Conservation (phyloP, 495 filamentous ascomycete genomes). For the Astrothelium macrocarpum region DNA sequence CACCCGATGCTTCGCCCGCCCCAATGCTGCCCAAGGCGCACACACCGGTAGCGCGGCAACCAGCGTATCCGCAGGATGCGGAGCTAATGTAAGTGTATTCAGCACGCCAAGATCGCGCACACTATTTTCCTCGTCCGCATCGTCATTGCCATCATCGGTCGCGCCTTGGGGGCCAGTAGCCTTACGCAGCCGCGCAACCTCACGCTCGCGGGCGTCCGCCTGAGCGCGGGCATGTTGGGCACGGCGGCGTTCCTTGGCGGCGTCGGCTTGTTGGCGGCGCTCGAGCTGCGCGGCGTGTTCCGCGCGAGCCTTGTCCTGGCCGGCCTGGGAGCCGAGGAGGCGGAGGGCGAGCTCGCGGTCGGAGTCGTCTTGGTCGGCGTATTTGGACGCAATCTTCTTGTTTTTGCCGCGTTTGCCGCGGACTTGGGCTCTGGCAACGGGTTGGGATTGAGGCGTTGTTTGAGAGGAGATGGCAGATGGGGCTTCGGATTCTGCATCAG, state of each 20-base stretch:
- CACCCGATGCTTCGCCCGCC: constrained; percentile 72
- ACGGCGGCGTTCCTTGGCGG: constrained; percentile 58
- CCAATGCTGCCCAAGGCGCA: constrained; percentile 77
- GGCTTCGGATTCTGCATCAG: constrained; percentile 3
- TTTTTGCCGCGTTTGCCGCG: constrained; percentile 78
- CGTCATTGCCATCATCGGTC: constrained; percentile 35
- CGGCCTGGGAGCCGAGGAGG: constrained; percentile 64
- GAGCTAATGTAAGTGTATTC: constrained; percentile 66
- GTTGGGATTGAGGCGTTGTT: constrained; percentile 5
- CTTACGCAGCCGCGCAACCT: constrained; percentile 45
- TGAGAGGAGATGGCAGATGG: not conserved
- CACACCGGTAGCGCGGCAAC: constrained; percentile 82
- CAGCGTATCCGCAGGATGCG: constrained; percentile 76
- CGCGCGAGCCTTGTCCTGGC: constrained; percentile 41
- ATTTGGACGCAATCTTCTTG: constrained; percentile 83
- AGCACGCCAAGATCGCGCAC: constrained; percentile 52
- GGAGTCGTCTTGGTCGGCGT: constrained; percentile 89
- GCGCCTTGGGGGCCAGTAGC: constrained; percentile 26
- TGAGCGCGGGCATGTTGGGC: constrained; percentile 69
- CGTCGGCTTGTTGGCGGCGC: constrained; percentile 43
- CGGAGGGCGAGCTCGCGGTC: constrained; percentile 75
- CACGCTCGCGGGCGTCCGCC: constrained; percentile 48
- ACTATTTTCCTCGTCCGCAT: too few species aligned
- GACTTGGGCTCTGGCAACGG: constrained; percentile 35
- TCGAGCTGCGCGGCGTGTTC: constrained; percentile 46